Percentiles rank a stretch among this genome's conserved stretches.
Conservation (phyloP, 495 filamentous ascomycete species). For the Penicillium tannophilum region DNA sequence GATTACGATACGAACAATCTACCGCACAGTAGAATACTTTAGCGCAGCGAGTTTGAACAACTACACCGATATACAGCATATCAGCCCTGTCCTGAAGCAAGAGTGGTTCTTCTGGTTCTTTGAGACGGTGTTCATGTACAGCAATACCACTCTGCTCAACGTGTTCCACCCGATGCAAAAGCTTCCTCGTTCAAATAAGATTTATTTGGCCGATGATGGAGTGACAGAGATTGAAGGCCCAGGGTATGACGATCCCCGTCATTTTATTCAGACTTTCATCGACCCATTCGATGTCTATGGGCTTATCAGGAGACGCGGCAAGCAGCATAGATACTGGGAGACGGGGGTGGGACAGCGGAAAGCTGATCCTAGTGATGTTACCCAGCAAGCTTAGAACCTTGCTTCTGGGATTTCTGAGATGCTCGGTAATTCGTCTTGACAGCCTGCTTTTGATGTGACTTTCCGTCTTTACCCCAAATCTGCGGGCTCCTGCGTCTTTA, state of each 20-base stretch:
- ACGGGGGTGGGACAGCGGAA: not conserved
- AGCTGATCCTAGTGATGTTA: not conserved
- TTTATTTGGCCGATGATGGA: slow-evolving; percentile 66
- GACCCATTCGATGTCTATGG: slow-evolving; percentile 72
- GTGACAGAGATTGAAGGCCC: slow-evolving; percentile 64
- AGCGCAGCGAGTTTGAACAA: slow-evolving; percentile 43
- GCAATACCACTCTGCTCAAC: slow-evolving; percentile 63
- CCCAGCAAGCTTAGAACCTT: not conserved
- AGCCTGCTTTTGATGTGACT: not conserved
- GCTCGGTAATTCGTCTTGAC: no score
- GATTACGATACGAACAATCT: slow-evolving; percentile 65
- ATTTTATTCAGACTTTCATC: slow-evolving; percentile 55
- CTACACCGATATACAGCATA: slow-evolving; percentile 34
- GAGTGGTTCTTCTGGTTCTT: slow-evolving; percentile 79
- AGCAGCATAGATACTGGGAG: slow-evolving; percentile 60
- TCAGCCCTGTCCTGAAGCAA: slow-evolving; percentile 60
- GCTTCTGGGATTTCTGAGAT: no score
- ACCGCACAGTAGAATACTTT: slow-evolving; percentile 66
- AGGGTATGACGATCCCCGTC: slow-evolving; percentile 61
- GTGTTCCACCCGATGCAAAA: slow-evolving; percentile 61
- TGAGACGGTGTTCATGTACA: slow-evolving; percentile 64
- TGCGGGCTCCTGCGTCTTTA: not conserved
- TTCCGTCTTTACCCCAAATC: not conserved
- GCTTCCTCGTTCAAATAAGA: slow-evolving; percentile 62
- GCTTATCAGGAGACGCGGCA: slow-evolving; percentile 52